Conservation (phyloP, 768 basidiomycete genomes). For the Cyclocybe aegerita region DNA sequence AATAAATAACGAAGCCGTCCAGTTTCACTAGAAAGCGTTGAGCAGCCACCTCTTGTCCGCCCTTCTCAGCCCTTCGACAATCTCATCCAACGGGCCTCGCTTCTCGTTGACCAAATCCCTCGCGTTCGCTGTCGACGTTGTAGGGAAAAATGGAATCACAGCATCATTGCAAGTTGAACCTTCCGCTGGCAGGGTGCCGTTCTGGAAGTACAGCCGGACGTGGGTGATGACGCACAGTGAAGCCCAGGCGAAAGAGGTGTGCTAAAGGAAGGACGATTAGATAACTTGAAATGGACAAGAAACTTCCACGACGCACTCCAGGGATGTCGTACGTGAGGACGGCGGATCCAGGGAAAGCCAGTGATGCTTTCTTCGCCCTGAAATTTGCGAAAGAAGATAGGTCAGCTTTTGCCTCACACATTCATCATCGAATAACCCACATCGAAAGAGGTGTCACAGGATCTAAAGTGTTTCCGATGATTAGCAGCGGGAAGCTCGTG, state of each 20-base stretch:
- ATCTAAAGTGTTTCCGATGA: slow-evolving; percentile 40
- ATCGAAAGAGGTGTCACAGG: slow-evolving; percentile 28
- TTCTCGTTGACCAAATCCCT: too few species aligned
- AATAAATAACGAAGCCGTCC: too few species aligned
- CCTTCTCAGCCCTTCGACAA: too few species aligned
- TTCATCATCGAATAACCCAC: slow-evolving; percentile 13
- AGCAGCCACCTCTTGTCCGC: too few species aligned
- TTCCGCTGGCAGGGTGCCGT: too few species aligned
- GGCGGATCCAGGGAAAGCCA: slow-evolving; percentile 32
- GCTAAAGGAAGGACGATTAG: slow-evolving; percentile 18
- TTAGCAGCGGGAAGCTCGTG: slow-evolving; percentile 36
- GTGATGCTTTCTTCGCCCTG: slow-evolving; percentile 38
- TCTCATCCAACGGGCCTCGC: too few species aligned
- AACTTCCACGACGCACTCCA: slow-evolving; percentile 25
- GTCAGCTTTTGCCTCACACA: slow-evolving; percentile 11
- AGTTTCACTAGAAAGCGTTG: too few species aligned
- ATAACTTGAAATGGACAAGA: neutral
- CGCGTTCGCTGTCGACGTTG: too few species aligned
- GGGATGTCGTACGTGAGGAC: slow-evolving; percentile 40
- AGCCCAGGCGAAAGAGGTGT: slow-evolving; percentile 29
- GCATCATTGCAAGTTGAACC: too few species aligned
- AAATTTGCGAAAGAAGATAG: neutral
- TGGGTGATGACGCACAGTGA: slow-evolving; percentile 33
- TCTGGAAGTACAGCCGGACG: slow-evolving; percentile 37
- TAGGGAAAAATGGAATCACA: too few species aligned